Evolutionary conservation across 495 filamentous ascomycete genomes (phyloP).

Genomic region (Tirmania nivea): DNA sequence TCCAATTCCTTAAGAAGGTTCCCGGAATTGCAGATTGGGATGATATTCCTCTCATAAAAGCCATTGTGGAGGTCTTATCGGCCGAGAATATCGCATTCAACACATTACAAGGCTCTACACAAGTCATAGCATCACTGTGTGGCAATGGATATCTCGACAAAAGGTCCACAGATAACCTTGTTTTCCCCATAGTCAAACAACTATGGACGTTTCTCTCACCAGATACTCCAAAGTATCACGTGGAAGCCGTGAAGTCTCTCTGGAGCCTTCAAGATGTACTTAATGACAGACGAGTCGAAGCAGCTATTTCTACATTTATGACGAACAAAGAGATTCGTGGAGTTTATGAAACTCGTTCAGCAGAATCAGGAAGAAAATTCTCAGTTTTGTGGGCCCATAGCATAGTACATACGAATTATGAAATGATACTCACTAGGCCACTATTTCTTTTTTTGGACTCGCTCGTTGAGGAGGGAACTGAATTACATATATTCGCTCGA

Average conservation of each 20-base stretch:
- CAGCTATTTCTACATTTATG: conserved; percentile 56
- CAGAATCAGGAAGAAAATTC: conserved; percentile 42
- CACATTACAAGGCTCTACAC: conserved; percentile 14
- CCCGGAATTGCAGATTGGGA: conserved; percentile 9
- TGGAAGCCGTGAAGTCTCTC: conserved; percentile 68
- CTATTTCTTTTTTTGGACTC: conserved; percentile 67
- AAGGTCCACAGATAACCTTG: conserved; percentile 33
- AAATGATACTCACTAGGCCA: conserved; percentile 59
- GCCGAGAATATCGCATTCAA: conserved; percentile 8
- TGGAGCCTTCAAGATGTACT: conserved; percentile 61
- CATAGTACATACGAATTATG: conserved; percentile 39
- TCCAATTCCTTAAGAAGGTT: conserved; percentile 14
- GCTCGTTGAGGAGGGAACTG: conserved; percentile 46
- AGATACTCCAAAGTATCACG: conserved; percentile 68
- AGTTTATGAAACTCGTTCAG: conserved; percentile 28
- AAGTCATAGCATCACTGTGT: conserved; percentile 15
- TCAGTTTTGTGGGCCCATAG: conserved; percentile 62
- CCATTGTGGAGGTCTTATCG: conserved; percentile 10
- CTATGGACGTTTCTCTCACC: conserved; percentile 66
- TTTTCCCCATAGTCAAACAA: conserved; percentile 42
- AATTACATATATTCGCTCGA: conserved; percentile 51
- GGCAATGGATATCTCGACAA: conserved; percentile 13
- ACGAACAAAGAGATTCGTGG: conserved; percentile 30
- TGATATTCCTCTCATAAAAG: conserved; percentile 7
- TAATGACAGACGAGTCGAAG: conserved; percentile 45